Base-by-base conservation (phyloP, 148 eudicot species). In the Amaranthus palmeri region DNA sequence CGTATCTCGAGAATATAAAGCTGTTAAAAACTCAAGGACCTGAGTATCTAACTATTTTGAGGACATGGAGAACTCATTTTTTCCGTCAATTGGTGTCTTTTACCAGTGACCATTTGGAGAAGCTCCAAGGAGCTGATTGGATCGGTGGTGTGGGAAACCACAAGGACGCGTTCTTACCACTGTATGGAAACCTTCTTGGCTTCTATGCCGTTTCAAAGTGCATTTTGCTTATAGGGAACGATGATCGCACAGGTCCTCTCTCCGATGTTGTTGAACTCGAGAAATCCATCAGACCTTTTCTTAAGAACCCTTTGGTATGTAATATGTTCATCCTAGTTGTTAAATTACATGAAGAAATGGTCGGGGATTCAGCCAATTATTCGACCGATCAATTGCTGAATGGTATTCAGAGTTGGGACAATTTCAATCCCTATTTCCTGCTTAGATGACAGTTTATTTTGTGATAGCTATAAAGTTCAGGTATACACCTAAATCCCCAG, bases 91-190 rank as follows among this genome's bases (percentile, higher is more conserved):
- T 92, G 82, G 67, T 76, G 44, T 79, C 81, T 5, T 86, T 88
- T 73, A 78, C 88, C 0, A 78, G 66, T 12, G 79, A 78, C 44
- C 83, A 85, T 72, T 47, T 77, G 0, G 67, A 46, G 61, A 84
- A 77, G 67, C 83, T 77, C 9, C 86, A 79, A 61, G 85, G 73
- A 59, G 73, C 72, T 53, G 85, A 84, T 71, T 95, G 99, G 99
- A 80, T 91, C 12, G 90, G 96, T 61, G 95, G 99, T 44, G 77
- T 88, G 64, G 96, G 97, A 14, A 95, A 95, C 75, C 97, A 95
- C 74, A 95, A 86, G 78, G 99, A 95, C 80, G 90, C 92, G 17
- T 95, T 95, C 80, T 78, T 91, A 25, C 99, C 97, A 14, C 12
- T 95, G 8, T 95, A 95, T 75, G 96, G 85, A 42, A 91, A 89